Conservation (phyloP, 2,329 filamentous ascomycete genomes). For the Thelonectria discophora region DNA sequence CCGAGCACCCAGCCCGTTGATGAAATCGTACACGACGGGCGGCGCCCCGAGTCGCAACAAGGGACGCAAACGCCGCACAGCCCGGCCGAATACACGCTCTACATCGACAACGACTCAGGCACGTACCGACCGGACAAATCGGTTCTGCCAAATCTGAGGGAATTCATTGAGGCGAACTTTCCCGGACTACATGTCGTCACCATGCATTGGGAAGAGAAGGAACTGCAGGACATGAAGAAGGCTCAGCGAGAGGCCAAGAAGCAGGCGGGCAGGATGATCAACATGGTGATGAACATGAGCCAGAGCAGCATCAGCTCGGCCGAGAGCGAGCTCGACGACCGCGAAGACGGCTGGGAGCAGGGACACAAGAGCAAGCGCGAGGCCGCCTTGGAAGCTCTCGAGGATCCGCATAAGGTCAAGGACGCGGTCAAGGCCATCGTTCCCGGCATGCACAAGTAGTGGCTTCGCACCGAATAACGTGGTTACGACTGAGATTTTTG, state of each 20-base stretch:
- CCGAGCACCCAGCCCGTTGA: constrained; percentile 41
- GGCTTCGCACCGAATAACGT: constrained; percentile 25
- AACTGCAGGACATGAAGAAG: constrained; percentile 77
- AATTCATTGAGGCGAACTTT: constrained; percentile 77
- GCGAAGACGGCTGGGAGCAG: constrained; percentile 52
- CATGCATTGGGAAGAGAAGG: constrained; percentile 81
- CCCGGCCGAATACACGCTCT: constrained; percentile 76
- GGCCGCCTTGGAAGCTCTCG: constrained; percentile 59
- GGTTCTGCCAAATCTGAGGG: constrained; percentile 74
- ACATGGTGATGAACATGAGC: constrained; percentile 67
- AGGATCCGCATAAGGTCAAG: constrained; percentile 59
- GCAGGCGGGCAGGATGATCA: constrained; percentile 60
- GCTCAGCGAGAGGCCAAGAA: constrained; percentile 80
- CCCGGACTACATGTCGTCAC: constrained; percentile 78
- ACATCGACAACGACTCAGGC: constrained; percentile 95
- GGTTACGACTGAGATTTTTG: constrained; percentile 30
- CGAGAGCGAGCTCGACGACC: constrained; percentile 60
- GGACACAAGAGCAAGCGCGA: constrained; percentile 62
- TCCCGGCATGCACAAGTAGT: constrained; percentile 35
- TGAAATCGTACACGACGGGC: constrained; percentile 55
- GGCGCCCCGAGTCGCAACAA: constrained; percentile 56
- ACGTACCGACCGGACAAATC: constrained; percentile 89
- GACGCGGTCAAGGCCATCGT: constrained; percentile 43
- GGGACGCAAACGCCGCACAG: constrained; percentile 57
- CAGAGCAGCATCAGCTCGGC: constrained; percentile 62